Percentiles rank a stretch among this genome's conserved stretches.
phyloP scores from a whole-genome alignment of 768 basidiomycete species.

The Russula sp. region DNA sequence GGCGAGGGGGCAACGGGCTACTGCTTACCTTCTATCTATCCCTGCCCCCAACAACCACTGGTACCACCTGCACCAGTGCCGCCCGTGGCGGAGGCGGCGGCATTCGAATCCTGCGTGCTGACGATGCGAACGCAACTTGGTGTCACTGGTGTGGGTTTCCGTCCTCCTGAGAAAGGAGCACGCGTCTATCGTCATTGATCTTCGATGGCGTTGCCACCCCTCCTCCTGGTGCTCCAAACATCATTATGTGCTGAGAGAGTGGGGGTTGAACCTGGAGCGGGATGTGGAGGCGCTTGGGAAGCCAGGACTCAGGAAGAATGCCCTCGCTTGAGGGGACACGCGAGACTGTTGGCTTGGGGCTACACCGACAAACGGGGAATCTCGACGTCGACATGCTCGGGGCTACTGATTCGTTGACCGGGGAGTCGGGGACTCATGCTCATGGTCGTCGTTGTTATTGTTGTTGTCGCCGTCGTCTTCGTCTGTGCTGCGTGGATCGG shows the following conservation, averaged over 20 bases:
- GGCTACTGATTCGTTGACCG: conserved; percentile 1
- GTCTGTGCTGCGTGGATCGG: not conserved
- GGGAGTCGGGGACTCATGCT: not conserved
- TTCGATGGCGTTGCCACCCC: too few species aligned
- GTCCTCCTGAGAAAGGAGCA: conserved; percentile 50
- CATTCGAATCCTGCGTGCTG: conserved; percentile 50
- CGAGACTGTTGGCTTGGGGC: conserved; percentile 10
- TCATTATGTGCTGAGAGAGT: conserved; percentile 49
- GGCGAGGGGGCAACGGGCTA: too few species aligned
- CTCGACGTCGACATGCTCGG: conserved; percentile 5
- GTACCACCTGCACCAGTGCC: not conserved
- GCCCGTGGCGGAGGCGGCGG: not conserved
- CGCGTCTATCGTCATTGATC: conserved; percentile 27
- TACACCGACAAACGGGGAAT: not conserved
- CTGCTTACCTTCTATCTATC: too few species aligned
- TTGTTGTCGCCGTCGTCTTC: not conserved
- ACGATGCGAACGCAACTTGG: conserved; percentile 81
- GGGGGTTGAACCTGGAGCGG: conserved; percentile 70
- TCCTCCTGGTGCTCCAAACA: too few species aligned
- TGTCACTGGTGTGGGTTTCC: conserved; percentile 75
- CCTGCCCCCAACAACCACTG: too few species aligned
- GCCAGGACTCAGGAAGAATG: conserved; percentile 90
- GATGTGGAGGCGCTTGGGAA: conserved; percentile 73
- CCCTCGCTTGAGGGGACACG: conserved; percentile 46
- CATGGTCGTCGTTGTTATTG: not conserved